Base-by-base conservation (phyloP, 2,329 filamentous ascomycete genomes). In the Trichoderma koningiopsis region DNA sequence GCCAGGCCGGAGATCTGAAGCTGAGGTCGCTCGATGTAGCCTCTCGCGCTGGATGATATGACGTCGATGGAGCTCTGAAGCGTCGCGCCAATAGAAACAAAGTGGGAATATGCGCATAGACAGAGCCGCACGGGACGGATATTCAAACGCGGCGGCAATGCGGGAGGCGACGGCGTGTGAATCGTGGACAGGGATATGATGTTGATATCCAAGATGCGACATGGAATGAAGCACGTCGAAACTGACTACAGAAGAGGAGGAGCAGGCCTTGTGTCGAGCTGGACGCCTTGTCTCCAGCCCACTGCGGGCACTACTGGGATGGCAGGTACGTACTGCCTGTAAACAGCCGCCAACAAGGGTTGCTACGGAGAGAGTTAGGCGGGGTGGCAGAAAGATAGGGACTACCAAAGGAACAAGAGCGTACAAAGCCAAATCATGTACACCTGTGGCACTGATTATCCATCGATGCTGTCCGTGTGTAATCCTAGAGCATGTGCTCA, bases 1-100 rank as follows among this genome's bases (percentile, higher is more conserved):
- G 53, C 74, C 83, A 77, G 71, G 71, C 66, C n/a, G 29, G 47
- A 63, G 43, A 29, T 35, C 47, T 53, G 27, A 6, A 47, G 35
- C 27, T 31, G 63, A 66, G 63, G 63, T 33, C 29, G 22, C 53
- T 58, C 55, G 35, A 29, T 27, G 29, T 47, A 31, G 27, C 33
- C 27, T 33, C 37, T 63, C 43, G 47, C 63, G 27, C 63, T 43
- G 37, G 37, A 27, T 27, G 43, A 49, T 43, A 66, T 66, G 63
- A 66, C 63, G 63, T 66, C 63, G 63, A 33, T 33, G 40, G 63
- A 31, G 52, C 62, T 56, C 31, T 27, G 43, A 57, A 65, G 40
- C 10, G 52, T 57, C 62, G 49, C 52, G 62, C 53, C 62, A 57
- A 47, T 33, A 43, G 35, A 40, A 33, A 57, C 40, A 27, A 37